These are phyloP conservation scores for Chaetomium sp. DNA, from an alignment of 2,329 filamentous ascomycete species.

Conservation along the genomic window DNA sequence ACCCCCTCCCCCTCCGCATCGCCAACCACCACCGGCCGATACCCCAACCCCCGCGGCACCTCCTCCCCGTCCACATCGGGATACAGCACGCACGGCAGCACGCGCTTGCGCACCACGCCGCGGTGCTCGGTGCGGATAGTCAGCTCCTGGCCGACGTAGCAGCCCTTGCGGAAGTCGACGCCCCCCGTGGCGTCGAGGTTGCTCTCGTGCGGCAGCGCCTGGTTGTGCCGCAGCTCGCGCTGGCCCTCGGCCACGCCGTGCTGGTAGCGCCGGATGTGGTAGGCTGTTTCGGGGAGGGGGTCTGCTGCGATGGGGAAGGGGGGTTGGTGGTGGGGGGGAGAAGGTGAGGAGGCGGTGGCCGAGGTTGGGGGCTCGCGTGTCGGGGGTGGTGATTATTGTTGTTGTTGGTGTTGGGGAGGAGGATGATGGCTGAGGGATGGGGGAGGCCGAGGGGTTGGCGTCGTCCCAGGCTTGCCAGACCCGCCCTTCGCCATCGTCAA, in stretches of 20 bases:
- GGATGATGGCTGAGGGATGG: background rate
- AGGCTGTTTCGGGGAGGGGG: constrained; percentile 55
- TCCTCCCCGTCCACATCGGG: constrained; percentile 46
- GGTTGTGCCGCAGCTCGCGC: constrained; percentile 69
- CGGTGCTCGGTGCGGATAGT: constrained; percentile 95
- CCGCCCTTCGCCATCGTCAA: constrained; percentile 65
- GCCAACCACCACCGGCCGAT: background rate
- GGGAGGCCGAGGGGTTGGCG: constrained; percentile 29
- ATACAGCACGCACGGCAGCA: constrained; percentile 80
- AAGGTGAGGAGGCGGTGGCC: constrained; percentile 53
- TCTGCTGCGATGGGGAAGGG: background rate
- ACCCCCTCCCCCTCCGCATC: too few species aligned
- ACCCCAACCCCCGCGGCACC: constrained; percentile 38
- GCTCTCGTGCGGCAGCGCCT: constrained; percentile 80
- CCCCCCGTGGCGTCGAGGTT: constrained; percentile 86
- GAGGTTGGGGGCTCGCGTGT: constrained; percentile 58
- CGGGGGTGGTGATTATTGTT: constrained; percentile 46
- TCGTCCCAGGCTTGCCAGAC: constrained; percentile 79
- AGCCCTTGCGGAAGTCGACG: constrained; percentile 93
- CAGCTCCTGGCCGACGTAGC: constrained; percentile 94
- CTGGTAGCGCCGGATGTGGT: constrained; percentile 76
- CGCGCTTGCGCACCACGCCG: constrained; percentile 87
- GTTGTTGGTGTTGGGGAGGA: background rate
- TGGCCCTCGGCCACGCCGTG: constrained; percentile 85
- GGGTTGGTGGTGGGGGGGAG: background rate